Evolutionary conservation across 192 early-diverging fungal genomes (phyloP), one percentile per base, ranked within the genome.

Genomic region (Oehlia diaphana): DNA sequence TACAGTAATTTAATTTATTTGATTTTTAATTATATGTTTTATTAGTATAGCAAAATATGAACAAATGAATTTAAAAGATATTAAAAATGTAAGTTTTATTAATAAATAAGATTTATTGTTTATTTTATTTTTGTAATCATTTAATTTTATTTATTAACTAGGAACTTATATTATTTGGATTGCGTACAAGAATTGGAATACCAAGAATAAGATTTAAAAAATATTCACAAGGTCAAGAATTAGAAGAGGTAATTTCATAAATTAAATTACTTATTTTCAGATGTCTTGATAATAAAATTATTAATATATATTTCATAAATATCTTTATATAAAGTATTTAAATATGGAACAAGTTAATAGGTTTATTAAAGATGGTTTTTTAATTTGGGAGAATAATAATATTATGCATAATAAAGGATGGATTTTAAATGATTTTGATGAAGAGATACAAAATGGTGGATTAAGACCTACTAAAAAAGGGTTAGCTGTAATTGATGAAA

Each of bases 401-500:
- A 58, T 16, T 80, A 50, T 28, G 81, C 9, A 64, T 2, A 42
- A 78, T 81, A 35, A 80, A 31, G 69, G 67, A 37, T 4, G 26
- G 2, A 61, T 72, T 13, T 71, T 83, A 67, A 33, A 64, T 58
- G 26, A 76, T 33, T 68, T 82, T 81, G 28, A 79, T 44, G 37
- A 81, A 84, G 33, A 37, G 74, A 35, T 68, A 9, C 1, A 26
- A 64, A 7, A 80, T n/a, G 71, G 76, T 21, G 64, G 80, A 16
- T 77, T 90, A n/a, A 76, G 84, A 39, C 88, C 88, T 3, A 90
- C 88, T 31, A 87, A 90, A 77, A 65, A 69, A 31, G 88, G 88
- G 9, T 81, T 90, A 71, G 86, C 84, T 7, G 83, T 88, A 13
- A 86, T 86, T 13, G 88, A 90, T 76, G 82, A 83, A 33, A 85